Percentiles rank a stretch among this genome's conserved stretches.
Evolutionary conservation across 2,329 filamentous ascomycete species (phyloP).

Genomic region (Oidium heveae): DNA sequence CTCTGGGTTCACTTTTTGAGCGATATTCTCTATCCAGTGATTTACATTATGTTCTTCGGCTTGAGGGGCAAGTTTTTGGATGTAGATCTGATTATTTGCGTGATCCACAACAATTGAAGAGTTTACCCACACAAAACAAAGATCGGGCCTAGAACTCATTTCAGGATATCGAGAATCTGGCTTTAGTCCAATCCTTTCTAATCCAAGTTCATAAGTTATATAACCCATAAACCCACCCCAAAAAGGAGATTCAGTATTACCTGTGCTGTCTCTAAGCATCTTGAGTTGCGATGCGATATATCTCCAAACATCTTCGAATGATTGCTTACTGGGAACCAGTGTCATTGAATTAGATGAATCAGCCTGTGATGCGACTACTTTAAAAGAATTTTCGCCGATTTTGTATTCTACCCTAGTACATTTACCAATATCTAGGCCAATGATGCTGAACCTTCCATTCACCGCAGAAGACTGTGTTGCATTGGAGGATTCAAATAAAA

Average conservation of each 20-base stretch:
- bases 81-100: constrained; percentile 23
- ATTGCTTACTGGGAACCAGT: constrained; percentile 1
- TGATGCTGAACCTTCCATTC: constrained; percentile 44
- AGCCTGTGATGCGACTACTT: constrained; percentile 1
- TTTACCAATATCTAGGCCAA: constrained; percentile 36
- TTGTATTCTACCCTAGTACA: constrained; percentile 32
- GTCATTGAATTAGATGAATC: background rate
- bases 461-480: constrained; percentile 22
- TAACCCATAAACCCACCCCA: constrained; percentile 48
- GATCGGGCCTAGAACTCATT: constrained; percentile 22
- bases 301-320: constrained; percentile 12
- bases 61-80: constrained; percentile 26
- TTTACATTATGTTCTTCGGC: background rate
- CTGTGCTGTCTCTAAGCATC: constrained; percentile 15
- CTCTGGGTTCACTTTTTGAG: background rate
- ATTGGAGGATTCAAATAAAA: constrained; percentile 35
- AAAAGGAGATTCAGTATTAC: constrained; percentile 24
- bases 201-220: constrained; percentile 40
- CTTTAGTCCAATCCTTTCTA: constrained; percentile 24
- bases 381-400: constrained; percentile 18
- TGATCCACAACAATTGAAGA: constrained; percentile 41
- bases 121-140: constrained; percentile 36
- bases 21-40: background rate
- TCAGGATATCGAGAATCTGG: constrained; percentile 6
- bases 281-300: constrained; percentile 16